Conservation (phyloP, 768 basidiomycete species). For the Russula sp. region DNA sequence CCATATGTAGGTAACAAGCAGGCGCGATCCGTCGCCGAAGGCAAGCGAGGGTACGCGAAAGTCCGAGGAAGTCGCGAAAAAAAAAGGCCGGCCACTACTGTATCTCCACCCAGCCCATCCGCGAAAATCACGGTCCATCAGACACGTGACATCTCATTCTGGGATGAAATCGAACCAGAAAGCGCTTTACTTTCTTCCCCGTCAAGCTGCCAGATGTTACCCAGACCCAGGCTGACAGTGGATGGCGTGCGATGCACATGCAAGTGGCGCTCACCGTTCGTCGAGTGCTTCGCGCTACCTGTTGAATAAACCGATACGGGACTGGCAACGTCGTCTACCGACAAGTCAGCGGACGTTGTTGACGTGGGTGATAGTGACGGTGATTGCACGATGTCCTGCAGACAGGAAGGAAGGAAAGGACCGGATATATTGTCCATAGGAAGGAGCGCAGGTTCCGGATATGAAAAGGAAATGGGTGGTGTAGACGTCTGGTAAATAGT, state of each 20-base stretch:
- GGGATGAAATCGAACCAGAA: slow-evolving; percentile 9
- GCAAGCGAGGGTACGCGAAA: background rate
- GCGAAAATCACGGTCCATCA: background rate
- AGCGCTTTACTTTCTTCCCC: slow-evolving; percentile 51
- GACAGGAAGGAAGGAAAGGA: slow-evolving; percentile 66
- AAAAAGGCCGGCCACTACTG: background rate
- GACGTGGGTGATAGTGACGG: slow-evolving; percentile 50
- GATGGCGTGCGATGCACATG: slow-evolving; percentile 18
- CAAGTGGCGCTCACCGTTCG: slow-evolving; percentile 15
- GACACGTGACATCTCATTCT: slow-evolving; percentile 13
- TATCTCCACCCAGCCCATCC: background rate
- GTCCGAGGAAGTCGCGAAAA: background rate
- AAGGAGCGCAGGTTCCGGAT: slow-evolving; percentile 25
- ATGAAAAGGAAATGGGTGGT: slow-evolving; percentile 35
- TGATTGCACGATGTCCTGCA: slow-evolving; percentile 68
- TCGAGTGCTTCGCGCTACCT: slow-evolving; percentile 11
- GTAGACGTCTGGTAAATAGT: slow-evolving; percentile 72
- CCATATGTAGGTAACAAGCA: slow-evolving; percentile 6
- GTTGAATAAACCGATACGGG: slow-evolving; percentile 18
- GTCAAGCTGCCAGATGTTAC: slow-evolving; percentile 68
- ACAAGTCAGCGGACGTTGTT: slow-evolving; percentile 59
- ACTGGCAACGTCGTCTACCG: slow-evolving; percentile 46
- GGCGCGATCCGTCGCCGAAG: background rate
- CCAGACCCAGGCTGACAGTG: slow-evolving; percentile 32
- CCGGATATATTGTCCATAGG: slow-evolving; percentile 27